Evolutionary conservation across 1,284 basidiomycete species (phyloP), one percentile per base, ranked within the genome.

Genomic region (Tilletia caries): DNA sequence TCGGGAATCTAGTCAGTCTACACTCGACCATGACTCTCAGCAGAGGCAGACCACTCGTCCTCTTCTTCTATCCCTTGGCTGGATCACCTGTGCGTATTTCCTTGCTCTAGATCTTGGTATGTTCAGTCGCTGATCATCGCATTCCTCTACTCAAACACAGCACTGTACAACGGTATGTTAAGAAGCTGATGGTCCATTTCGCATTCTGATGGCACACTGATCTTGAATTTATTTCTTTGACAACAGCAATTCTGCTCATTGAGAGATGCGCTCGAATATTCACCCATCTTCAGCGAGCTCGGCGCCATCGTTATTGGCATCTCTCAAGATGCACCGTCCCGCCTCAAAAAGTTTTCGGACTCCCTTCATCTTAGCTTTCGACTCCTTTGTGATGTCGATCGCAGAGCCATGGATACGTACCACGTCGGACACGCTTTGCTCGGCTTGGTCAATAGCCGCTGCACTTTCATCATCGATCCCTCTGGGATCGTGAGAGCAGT

Each of bases 231-330:
- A 8, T 6, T 50, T 25, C 1, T 18, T 25, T 50, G 46, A 50
- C 46, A 74, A 10, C 70, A 72, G 48, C 72, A 80, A 48, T 70
- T 67, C 29, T 80, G 78, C 58, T 73, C 74, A 2, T 78, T 80
- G 62, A 70, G 78, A 3, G 78, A 80, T 43, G 78, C 77, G 0
- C 69, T 80, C 6, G 72, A 70, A 13, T 66, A 67, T 4, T 76
- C 76, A 25, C 77, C 78, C 18, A 69, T 79, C 50, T 80, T 80
- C 58, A 73, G 71, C 70, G 73, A 80, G 20, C 72, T 78, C 48
- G 73, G 77, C 34, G 78, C 77, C 13, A 73, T 80, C 50, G 78
- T 80, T 20, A 80, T 80, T 23, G 78, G 78, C 43, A 76, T 80
- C 48, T 75, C 73, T 1, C 78, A 80, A 41, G 78, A 80, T 43